These are phyloP conservation scores for Thermochaetoides thermophila DNA, from an alignment of 495 filamentous ascomycete species.

Conservation along the genomic window DNA sequence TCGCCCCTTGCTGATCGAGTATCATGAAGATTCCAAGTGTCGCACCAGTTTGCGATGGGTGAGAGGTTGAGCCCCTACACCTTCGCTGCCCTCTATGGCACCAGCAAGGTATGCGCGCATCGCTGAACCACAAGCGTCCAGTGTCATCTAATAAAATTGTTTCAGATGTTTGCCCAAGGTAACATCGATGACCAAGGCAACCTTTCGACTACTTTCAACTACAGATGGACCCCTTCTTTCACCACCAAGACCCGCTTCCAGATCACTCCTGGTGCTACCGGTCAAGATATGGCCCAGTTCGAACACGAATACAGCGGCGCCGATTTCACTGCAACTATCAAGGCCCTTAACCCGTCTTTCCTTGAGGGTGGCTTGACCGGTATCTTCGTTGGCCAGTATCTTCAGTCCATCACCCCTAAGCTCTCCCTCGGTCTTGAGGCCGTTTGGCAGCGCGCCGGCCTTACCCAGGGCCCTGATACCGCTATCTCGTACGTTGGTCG, in stretches of 20 bases:
- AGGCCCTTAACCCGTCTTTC: slow-evolving; percentile 82
- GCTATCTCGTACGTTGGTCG: slow-evolving; percentile 74
- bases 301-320: slow-evolving; percentile 87
- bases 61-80: slow-evolving; percentile 82
- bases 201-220: slow-evolving; percentile 75
- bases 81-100: slow-evolving; percentile 87
- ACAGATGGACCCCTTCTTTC: slow-evolving; percentile 60
- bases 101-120: slow-evolving; percentile 60
- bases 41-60: slow-evolving; percentile 90
- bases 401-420: slow-evolving; percentile 80
- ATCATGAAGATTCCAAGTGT: slow-evolving; percentile 74
- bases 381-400: slow-evolving; percentile 86
- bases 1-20: slow-evolving; percentile 1
- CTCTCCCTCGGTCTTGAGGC: slow-evolving; percentile 83
- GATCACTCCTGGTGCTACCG: slow-evolving; percentile 47
- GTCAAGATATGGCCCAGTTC: slow-evolving; percentile 65
- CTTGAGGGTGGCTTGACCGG: slow-evolving; percentile 87
- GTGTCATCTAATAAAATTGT: not conserved
- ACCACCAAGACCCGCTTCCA: slow-evolving; percentile 76
- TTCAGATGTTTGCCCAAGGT: slow-evolving; percentile 91
- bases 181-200: slow-evolving; percentile 81
- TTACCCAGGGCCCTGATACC: slow-evolving; percentile 68
- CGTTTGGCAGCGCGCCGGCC: slow-evolving; percentile 75
- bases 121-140: no score
- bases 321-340: slow-evolving; percentile 84